phyloP scores from a whole-genome alignment of 1,284 basidiomycete genomes.

The Schizophyllum commune region DNA sequence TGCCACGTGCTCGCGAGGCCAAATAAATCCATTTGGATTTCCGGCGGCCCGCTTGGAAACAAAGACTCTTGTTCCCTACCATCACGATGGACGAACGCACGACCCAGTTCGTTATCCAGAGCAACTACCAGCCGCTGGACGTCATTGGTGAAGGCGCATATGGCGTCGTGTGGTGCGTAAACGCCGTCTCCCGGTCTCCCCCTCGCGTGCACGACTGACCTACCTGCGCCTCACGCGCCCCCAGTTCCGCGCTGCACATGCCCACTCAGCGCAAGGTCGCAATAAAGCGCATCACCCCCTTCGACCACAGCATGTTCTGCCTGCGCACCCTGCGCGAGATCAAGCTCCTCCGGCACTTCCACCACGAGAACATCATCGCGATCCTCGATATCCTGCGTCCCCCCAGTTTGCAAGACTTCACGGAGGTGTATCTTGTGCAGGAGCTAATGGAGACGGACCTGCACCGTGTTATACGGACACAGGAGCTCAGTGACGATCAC shows the following conservation, averaged over 20 bases:
- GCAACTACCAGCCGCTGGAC: slow-evolving; percentile 65
- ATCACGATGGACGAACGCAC: slow-evolving; percentile 39
- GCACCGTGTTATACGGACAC: slow-evolving; percentile 82
- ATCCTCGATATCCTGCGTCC: slow-evolving; percentile 75
- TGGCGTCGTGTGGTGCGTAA: slow-evolving; percentile 52
- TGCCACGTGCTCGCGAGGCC: too few relatives aligned
- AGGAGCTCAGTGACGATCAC: slow-evolving; percentile 83
- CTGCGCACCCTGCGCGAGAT: slow-evolving; percentile 81
- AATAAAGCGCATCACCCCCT: slow-evolving; percentile 79
- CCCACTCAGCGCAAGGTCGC: slow-evolving; percentile 63
- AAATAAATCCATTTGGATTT: too few relatives aligned
- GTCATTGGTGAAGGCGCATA: slow-evolving; percentile 83
- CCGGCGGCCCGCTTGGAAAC: background rate
- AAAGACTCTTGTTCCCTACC: background rate
- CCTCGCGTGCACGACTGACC: background rate
- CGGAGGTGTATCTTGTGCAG: slow-evolving; percentile 68
- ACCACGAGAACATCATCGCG: slow-evolving; percentile 77
- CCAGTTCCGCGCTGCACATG: slow-evolving; percentile 60
- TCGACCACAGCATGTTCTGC: slow-evolving; percentile 87
- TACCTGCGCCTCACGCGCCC: background rate
- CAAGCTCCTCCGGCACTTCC: slow-evolving; percentile 76
- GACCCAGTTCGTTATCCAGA: slow-evolving; percentile 50
- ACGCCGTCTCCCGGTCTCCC: background rate
- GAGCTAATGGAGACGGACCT: slow-evolving; percentile 91
- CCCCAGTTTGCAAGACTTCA: slow-evolving; percentile 58